Conservation (phyloP, 192 early-diverging fungal species). For the Obelidium mucronatum region DNA sequence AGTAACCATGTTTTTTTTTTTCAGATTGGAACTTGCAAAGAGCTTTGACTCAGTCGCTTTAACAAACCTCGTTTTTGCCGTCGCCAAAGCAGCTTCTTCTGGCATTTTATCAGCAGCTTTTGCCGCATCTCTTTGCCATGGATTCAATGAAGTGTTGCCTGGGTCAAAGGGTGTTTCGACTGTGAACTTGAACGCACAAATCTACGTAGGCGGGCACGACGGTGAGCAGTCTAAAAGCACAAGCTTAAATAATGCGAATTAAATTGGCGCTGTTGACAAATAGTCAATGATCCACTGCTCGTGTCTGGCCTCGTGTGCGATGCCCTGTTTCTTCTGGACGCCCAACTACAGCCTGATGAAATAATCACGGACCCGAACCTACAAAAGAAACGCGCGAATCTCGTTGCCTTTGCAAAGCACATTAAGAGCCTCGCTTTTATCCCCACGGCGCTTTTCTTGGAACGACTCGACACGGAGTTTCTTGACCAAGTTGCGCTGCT, state of each 20-base stretch:
- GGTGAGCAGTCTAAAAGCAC: neutral
- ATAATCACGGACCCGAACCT: neutral
- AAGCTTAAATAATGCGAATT: too few species aligned
- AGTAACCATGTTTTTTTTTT: too few species aligned
- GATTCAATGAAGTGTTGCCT: neutral
- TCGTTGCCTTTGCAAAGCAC: neutral
- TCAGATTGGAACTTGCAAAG: neutral
- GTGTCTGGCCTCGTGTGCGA: neutral
- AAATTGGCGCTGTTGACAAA: too few species aligned
- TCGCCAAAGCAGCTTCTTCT: neutral
- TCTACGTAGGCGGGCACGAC: neutral
- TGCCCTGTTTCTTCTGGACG: neutral
- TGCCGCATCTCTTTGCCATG: neutral
- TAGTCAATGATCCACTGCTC: neutral
- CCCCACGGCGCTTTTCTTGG: conserved; percentile 55
- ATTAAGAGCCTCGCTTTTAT: conserved; percentile 40
- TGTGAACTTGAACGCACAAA: neutral
- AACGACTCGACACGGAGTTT: conserved; percentile 62
- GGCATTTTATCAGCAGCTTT: neutral
- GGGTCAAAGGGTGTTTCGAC: neutral
- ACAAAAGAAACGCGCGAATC: neutral
- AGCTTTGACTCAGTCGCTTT: neutral
- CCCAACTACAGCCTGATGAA: neutral
- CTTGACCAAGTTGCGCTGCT: conserved; percentile 61
- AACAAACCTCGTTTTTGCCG: neutral